A percentile compares a stretch with the other conserved stretches of the same genome.
Conservation (phyloP, 345 rosid species). For the Raphanus raphanistrum region DNA sequence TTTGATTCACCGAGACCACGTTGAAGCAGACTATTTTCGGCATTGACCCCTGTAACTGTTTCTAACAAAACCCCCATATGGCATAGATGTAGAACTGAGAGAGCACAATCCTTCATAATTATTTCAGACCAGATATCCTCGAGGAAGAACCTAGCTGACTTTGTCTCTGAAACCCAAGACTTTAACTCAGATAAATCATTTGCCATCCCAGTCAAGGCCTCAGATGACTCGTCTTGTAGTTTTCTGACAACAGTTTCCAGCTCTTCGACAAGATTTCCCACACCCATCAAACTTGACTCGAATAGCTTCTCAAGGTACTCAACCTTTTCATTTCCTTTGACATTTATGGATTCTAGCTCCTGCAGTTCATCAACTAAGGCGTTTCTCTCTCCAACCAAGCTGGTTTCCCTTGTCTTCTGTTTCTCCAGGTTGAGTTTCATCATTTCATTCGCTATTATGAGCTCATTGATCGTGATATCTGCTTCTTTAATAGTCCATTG, state of each 20-base stretch:
- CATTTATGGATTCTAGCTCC: conserved; percentile 55
- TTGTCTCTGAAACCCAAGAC: conserved; percentile 56
- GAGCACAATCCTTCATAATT: conserved; percentile 80
- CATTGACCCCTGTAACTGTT: conserved; percentile 73
- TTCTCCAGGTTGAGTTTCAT: conserved; percentile 66
- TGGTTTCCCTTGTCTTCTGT: conserved; percentile 49
- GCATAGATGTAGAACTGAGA: conserved; percentile 85
- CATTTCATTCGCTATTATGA: conserved; percentile 69
- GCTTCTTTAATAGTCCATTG: conserved; percentile 83
- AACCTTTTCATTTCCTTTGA: conserved; percentile 52
- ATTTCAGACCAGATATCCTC: conserved; percentile 97
- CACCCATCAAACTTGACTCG: conserved; percentile 55
- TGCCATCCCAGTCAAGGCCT: conserved; percentile 46
- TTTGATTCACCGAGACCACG: conserved; percentile 69
- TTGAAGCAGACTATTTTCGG: conserved; percentile 86
- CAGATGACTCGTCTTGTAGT: conserved; percentile 47
- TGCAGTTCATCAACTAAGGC: conserved; percentile 52
- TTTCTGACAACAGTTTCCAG: conserved; percentile 55
- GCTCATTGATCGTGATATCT: conserved; percentile 74
- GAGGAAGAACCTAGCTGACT: conserved; percentile 59
- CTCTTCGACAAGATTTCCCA: conserved; percentile 53
- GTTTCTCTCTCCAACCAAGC: conserved; percentile 57
- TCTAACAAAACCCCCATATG: conserved; percentile 90
- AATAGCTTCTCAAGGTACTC: conserved; percentile 64
- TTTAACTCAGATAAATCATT: conserved; percentile 52